Conservation (phyloP, 2,329 filamentous ascomycete genomes). For the Curvularia sp. region DNA sequence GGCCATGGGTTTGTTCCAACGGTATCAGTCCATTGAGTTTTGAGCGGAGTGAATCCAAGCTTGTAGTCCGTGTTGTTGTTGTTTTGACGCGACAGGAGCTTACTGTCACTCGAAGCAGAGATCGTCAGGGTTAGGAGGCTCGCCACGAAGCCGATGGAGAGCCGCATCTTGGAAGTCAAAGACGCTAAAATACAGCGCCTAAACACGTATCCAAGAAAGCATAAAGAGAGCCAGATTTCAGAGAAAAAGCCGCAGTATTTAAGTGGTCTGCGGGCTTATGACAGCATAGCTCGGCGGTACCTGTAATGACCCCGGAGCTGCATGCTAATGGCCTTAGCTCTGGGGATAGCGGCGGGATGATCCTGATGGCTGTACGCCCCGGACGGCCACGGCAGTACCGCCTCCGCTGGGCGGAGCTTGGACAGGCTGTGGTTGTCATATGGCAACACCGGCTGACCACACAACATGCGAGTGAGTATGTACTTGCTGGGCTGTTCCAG, state of each 20-base stretch:
- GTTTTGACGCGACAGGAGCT: slow-evolving; percentile 27
- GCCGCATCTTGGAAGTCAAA: slow-evolving; percentile 26
- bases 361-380: slow-evolving; percentile 34
- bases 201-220: background rate
- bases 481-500: slow-evolving; percentile 1
- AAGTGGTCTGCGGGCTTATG: slow-evolving; percentile 22
- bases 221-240: background rate
- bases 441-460: slow-evolving; percentile 22
- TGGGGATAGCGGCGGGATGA: slow-evolving; percentile 35
- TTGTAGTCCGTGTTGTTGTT: slow-evolving; percentile 45
- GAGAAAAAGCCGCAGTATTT: slow-evolving; percentile 27
- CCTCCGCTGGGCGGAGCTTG: slow-evolving; percentile 6
- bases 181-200: background rate
- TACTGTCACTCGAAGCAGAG: slow-evolving; percentile 19
- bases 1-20: slow-evolving; percentile 64
- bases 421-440: slow-evolving; percentile 11
- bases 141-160: slow-evolving; percentile 20
- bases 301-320: slow-evolving; percentile 25
- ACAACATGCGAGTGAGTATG: slow-evolving; percentile 3
- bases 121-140: slow-evolving; percentile 20
- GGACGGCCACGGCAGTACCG: slow-evolving; percentile 31
- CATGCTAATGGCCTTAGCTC: slow-evolving; percentile 29
- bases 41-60: slow-evolving; percentile 37
- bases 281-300: slow-evolving; percentile 24
- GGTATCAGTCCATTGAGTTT: slow-evolving; percentile 59